phyloP scores from a whole-genome alignment of 139 green algal species.

The Closterium sp. region DNA sequence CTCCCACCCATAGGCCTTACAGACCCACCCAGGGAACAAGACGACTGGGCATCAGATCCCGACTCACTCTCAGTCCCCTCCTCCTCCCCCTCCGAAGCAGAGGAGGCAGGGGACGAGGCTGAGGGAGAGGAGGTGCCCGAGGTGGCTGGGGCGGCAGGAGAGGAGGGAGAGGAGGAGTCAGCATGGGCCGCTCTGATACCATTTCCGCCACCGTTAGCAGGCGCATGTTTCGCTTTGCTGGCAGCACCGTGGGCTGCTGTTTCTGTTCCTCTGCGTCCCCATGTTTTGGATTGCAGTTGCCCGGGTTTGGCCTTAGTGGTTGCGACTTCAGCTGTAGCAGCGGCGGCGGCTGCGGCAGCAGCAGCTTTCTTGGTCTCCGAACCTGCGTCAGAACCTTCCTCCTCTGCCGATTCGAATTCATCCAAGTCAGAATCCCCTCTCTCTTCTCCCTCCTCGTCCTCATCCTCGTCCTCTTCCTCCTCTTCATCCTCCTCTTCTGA shows the following conservation, averaged over 20 bases:
- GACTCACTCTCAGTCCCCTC: not conserved
- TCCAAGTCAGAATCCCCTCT: not conserved
- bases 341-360: too few relatives aligned
- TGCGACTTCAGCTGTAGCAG: not conserved
- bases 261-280: not conserved
- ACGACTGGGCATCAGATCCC: not conserved
- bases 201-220: not conserved
- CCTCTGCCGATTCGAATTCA: not conserved
- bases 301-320: not conserved
- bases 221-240: not conserved
- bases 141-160: not conserved
- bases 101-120: not conserved
- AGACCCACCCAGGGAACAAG: not conserved
- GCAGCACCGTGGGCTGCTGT: not conserved
- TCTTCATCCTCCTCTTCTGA: constrained; percentile 27
- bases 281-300: not conserved
- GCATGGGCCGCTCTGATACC: not conserved
- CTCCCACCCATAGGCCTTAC: not conserved
- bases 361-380: not conserved
- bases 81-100: not conserved
- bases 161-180: not conserved
- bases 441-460: constrained; percentile 26
- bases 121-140: not conserved
- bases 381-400: constrained; percentile 10
- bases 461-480: not conserved